Conservation (phyloP, 495 filamentous ascomycete genomes). For the Baudoinia panamericana region DNA sequence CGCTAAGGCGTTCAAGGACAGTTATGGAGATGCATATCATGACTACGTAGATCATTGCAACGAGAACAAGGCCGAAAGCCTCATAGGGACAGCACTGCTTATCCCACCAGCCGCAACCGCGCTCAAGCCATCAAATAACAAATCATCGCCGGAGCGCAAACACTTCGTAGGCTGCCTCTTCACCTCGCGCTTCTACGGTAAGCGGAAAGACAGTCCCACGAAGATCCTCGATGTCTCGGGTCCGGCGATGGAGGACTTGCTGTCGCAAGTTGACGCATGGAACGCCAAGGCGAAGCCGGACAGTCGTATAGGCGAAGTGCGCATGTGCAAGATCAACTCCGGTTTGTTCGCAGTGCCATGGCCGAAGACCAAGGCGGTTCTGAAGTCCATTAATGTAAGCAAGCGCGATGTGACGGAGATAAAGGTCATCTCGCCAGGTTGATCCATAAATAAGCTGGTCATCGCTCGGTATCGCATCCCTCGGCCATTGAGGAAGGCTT, state of each 20-base stretch:
- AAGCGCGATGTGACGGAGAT: constrained; percentile 13
- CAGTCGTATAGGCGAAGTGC: constrained; percentile 17
- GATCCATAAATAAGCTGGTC: too few relatives aligned
- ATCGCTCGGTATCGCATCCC: too few relatives aligned
- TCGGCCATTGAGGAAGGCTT: too few relatives aligned
- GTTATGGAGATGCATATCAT: constrained; percentile 27
- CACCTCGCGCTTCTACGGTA: constrained; percentile 25
- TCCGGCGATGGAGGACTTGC: constrained; percentile 25
- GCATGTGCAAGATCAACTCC: constrained; percentile 32
- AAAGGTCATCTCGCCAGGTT: constrained; percentile 9
- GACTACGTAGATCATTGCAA: constrained; percentile 25
- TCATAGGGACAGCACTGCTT: constrained; percentile 24
- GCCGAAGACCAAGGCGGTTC: constrained; percentile 22
- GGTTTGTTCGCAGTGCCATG: constrained; percentile 30
- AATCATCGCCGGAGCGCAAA: background rate
- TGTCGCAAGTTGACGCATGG: constrained; percentile 19
- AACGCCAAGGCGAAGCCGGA: constrained; percentile 5
- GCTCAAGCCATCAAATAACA: constrained; percentile 21
- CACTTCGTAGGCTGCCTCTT: constrained; percentile 32
- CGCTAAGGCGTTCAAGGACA: constrained; percentile 26
- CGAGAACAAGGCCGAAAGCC: constrained; percentile 1
- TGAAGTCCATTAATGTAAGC: constrained; percentile 25
- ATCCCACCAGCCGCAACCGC: constrained; percentile 24
- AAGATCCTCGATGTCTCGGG: constrained; percentile 26
- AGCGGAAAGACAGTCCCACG: constrained; percentile 20